A percentile compares a stretch with the other conserved stretches of the same genome.
Conservation (phyloP, 345 rosid species). For the Theobroma cacao region DNA sequence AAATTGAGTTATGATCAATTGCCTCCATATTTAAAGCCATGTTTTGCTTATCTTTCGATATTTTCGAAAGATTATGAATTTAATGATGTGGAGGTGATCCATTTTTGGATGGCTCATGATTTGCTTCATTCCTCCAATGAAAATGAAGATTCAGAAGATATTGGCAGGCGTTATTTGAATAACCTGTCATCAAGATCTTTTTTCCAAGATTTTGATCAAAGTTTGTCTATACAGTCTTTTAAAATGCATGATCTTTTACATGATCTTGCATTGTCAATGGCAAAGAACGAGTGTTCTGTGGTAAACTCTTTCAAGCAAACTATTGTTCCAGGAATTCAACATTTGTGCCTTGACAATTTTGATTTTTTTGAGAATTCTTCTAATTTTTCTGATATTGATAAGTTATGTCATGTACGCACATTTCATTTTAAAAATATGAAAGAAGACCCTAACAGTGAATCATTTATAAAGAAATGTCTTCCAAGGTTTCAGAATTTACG, state of each 20-base stretch:
- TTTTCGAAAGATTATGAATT: not conserved
- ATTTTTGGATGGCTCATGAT: conserved; percentile 3
- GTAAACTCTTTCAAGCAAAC: not conserved
- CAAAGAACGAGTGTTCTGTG: not conserved
- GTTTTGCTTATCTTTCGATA: not conserved
- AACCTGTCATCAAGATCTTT: not conserved
- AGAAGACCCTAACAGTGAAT: not conserved
- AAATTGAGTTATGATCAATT: conserved; percentile 22
- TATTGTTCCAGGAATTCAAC: not conserved
- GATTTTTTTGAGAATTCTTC: not conserved
- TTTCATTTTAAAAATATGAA: not conserved
- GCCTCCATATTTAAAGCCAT: not conserved
- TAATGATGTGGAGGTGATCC: not conserved
- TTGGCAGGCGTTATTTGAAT: not conserved
- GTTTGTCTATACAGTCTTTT: not conserved
- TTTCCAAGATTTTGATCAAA: not conserved
- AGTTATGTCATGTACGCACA: not conserved
- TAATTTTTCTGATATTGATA: not conserved
- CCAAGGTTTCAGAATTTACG: not conserved
- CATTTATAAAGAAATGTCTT: not conserved
- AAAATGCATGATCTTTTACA: not conserved
- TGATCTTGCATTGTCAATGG: not conserved
- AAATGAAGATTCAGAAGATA: not conserved
- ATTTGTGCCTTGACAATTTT: not conserved
- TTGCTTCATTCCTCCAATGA: not conserved